phyloP scores from a whole-genome alignment of 1,139 yeast genomes.

The Candida sanyaensis region DNA sequence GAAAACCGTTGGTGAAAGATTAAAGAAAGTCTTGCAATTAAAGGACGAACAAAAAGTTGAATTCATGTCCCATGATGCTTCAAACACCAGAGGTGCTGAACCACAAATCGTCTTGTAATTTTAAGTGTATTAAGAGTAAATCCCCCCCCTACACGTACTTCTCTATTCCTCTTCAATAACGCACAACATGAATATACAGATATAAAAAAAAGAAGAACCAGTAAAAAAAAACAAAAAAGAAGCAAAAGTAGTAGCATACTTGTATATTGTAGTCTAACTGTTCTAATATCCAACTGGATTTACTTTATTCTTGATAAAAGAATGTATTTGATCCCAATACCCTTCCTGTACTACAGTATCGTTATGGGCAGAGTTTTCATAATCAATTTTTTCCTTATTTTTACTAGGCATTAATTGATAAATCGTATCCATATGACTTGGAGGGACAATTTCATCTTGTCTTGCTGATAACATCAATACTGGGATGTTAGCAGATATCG shows the following conservation, averaged over 20 bases:
- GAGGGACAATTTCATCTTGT: slow-evolving; percentile 90
- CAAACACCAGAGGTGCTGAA: slow-evolving; percentile 45
- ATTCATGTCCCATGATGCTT: slow-evolving; percentile 67
- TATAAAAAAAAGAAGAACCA: not conserved
- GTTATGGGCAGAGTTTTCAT: slow-evolving; percentile 69
- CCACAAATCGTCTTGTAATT: slow-evolving; percentile 41
- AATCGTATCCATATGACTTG: slow-evolving; percentile 71
- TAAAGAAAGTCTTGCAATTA: slow-evolving; percentile 77
- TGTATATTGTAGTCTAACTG: slow-evolving; percentile 2
- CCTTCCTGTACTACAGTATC: slow-evolving; percentile 73
- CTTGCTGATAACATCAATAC: slow-evolving; percentile 72
- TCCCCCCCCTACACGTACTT: not conserved
- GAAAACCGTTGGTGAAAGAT: slow-evolving; percentile 76
- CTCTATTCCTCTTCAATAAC: too few species aligned
- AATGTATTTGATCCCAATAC: slow-evolving; percentile 71
- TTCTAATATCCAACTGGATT: slow-evolving; percentile 39
- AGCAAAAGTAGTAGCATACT: slow-evolving; percentile 1
- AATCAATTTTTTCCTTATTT: slow-evolving; percentile 51
- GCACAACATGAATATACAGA: not conserved
- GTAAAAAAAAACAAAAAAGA: slow-evolving; percentile 1
- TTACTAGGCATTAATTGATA: slow-evolving; percentile 49
- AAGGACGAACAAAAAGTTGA: slow-evolving; percentile 71
- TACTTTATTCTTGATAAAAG: slow-evolving; percentile 50
- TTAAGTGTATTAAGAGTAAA: not conserved
- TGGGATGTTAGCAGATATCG: slow-evolving; percentile 58